Evolutionary conservation across 805 yeast species (phyloP), one percentile per base, ranked within the genome.

Genomic region (Lipomyces mesembrius): DNA sequence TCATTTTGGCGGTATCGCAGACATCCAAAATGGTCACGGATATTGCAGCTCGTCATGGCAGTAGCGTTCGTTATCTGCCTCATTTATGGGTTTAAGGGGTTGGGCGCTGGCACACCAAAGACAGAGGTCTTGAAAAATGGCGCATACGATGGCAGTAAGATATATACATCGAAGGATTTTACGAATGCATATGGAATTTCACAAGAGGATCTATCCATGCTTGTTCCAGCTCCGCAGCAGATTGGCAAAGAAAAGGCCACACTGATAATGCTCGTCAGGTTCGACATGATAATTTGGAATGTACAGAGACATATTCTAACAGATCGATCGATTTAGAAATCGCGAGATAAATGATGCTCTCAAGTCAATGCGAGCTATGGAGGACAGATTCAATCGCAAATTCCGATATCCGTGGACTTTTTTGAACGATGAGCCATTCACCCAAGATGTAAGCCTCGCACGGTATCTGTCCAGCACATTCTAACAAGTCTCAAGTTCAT

Each of bases 391-490:
- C 80, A 92, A 94, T 80, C 76, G 79, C 57, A 81, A 87, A 68
- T 92, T 75, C 79, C 85, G 90, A 70, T 93, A 93, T 77, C 96
- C 92, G 75, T 93, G 97, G 97, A 92, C 91, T 14, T 93, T 93
- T 77, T 80, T 94, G 71, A 93, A 93, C 78, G 94, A 94, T 75
- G 88, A 85, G 65, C 87, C 84, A 25, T 93, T 92, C 77, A 80
- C 83, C 32, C 88, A 87, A 1, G 91, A 88, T 61, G 71, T 64
- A 62, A 14, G 62, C 17, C 17, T 49, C 27, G 20, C 22, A 25
- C 6, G 14, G 32, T 34, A 4, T 34, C 43, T 29, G 32, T 56
- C 39, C 14, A 12, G 32, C 25, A 0, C 22, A n/a, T 57, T 17
- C 55, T 55, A 20, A 43, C 14, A 27, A 34, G 12, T 35, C 9